Base-by-base conservation (phyloP, 2,329 filamentous ascomycete species). In the Hymenoscyphus occultus region DNA sequence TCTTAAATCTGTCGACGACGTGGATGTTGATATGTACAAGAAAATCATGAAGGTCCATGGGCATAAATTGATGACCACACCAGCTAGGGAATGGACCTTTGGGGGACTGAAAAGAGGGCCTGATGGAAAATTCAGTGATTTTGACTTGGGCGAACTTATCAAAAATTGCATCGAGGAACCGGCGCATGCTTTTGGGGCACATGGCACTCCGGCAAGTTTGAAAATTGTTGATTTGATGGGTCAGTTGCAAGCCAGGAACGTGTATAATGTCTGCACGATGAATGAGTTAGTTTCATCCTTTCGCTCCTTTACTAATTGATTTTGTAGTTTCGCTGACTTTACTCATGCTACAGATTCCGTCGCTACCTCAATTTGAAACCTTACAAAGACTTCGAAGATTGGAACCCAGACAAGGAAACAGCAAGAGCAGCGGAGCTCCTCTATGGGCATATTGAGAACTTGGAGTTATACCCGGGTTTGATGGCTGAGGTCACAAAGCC, bases 391-490 rank as follows among this genome's bases (percentile, higher is more conserved):
- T 84, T 84, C 63, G 79, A 83, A 58, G 80, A 82, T 28, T 82
- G 84, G 73, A 84, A 83, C 69, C 74, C 79, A 0, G 81, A 85
- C 62, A 79, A 80, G 2, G 75, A 78, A 22, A 78, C 84, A 31
- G 78, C 79, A 1, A 74, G 77, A 79, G 69, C 75, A 80, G 67
- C 78, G 1, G 69, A 76, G 65, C 74, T 79, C 39, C 74, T 84
- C 2, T 84, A 84, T 65, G 81, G 81, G 39, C 79, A 82, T 48
- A 81, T 82, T 14, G 82, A 84, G 60, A 76, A 78, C 7, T 80
- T 84, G 13, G 85, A 88, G 71, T 75, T 88, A 6, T 86, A 86
- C 68, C 84, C 84, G 1, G 84, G 84, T 13, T 71, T 86, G 6
- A 80, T 86, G 70, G 78, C 82, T 9, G 85, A 87, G 73, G 79